A percentile compares a stretch with the other conserved stretches of the same genome.
phyloP scores from a whole-genome alignment of 2,329 filamentous ascomycete genomes.

The Penicillium capsulatum region DNA sequence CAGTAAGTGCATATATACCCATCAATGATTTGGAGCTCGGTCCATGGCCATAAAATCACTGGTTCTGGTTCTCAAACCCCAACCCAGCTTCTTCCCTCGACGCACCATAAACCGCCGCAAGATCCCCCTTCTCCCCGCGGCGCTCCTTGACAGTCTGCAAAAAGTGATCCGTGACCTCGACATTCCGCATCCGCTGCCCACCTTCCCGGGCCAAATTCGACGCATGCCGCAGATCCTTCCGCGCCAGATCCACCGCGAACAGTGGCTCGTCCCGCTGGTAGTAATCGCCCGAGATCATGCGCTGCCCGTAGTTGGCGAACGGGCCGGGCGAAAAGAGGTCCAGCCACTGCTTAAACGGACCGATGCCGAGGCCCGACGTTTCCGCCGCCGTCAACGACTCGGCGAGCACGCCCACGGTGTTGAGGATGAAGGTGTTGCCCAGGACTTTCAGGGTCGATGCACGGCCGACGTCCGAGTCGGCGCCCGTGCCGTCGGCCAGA shows the following conservation, averaged over 20 bases:
- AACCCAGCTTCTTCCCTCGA: conserved; percentile 70
- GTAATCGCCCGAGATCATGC: conserved; percentile 74
- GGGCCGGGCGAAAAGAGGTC: conserved; percentile 70
- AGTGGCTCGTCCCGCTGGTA: conserved; percentile 70
- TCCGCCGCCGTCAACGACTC: conserved; percentile 77
- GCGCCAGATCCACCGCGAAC: conserved; percentile 75
- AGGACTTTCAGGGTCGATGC: conserved; percentile 73
- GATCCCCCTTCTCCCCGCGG: conserved; percentile 67
- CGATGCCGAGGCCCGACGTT: conserved; percentile 69
- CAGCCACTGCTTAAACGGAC: conserved; percentile 67
- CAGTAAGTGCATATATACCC: too few relatives aligned
- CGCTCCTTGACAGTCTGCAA: conserved; percentile 66
- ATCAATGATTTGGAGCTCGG: too few relatives aligned
- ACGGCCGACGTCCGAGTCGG: conserved; percentile 65
- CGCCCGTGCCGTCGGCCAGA: conserved; percentile 36
- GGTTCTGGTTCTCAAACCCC: conserved; percentile 68
- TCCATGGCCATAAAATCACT: too few relatives aligned
- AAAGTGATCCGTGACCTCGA: conserved; percentile 66
- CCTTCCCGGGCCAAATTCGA: conserved; percentile 59
- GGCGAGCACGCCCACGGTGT: conserved; percentile 74
- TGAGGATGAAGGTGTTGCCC: conserved; percentile 80
- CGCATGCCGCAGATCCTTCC: conserved; percentile 78
- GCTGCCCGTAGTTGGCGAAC: conserved; percentile 67
- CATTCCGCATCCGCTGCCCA: conserved; percentile 60
- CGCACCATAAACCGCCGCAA: conserved; percentile 78